Percentiles rank a stretch among this genome's conserved stretches.
Conservation (phyloP, 768 basidiomycete genomes). For the Boletus pseudo-olivaceus region DNA sequence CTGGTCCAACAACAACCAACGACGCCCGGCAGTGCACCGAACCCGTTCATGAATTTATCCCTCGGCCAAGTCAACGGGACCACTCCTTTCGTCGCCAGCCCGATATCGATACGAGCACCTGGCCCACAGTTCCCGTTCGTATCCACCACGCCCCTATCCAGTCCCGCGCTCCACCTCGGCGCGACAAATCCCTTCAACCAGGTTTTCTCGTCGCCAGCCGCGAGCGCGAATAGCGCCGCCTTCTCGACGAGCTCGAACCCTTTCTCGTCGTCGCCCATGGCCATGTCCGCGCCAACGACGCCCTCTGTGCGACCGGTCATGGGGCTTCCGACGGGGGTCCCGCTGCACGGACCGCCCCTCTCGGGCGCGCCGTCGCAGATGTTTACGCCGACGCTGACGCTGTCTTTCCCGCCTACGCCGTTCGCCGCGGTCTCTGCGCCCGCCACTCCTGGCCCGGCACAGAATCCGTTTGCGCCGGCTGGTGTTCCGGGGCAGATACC, state of each 20-base stretch:
- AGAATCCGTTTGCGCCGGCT: slow-evolving; percentile 19
- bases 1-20: slow-evolving; percentile 5
- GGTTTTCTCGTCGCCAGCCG: neutral
- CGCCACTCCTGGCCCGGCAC: slow-evolving; percentile 3
- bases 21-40: slow-evolving; percentile 1
- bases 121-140: slow-evolving; percentile 6
- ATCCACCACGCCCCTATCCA: slow-evolving; percentile 3
- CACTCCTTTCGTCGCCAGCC: slow-evolving; percentile 1
- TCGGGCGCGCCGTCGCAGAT: neutral
- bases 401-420: slow-evolving; percentile 4
- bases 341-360: slow-evolving; percentile 2
- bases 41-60: slow-evolving; percentile 22
- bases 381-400: neutral
- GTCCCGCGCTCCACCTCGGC: slow-evolving; percentile 12
- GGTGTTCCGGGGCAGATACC: slow-evolving; percentile 25
- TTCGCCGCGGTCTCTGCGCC: neutral
- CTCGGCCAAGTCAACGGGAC: slow-evolving; percentile 2
- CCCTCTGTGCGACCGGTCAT: slow-evolving; percentile 9
- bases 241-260: slow-evolving; percentile 12
- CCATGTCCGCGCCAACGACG: slow-evolving; percentile 7
- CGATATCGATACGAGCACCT: slow-evolving; percentile 1
- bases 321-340: slow-evolving; percentile 1
- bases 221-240: neutral
- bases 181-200: slow-evolving; percentile 21
- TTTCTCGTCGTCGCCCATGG: slow-evolving; percentile 9